phyloP scores from a whole-genome alignment of 2,329 filamentous ascomycete species.

The Periconia macrospinosa region DNA sequence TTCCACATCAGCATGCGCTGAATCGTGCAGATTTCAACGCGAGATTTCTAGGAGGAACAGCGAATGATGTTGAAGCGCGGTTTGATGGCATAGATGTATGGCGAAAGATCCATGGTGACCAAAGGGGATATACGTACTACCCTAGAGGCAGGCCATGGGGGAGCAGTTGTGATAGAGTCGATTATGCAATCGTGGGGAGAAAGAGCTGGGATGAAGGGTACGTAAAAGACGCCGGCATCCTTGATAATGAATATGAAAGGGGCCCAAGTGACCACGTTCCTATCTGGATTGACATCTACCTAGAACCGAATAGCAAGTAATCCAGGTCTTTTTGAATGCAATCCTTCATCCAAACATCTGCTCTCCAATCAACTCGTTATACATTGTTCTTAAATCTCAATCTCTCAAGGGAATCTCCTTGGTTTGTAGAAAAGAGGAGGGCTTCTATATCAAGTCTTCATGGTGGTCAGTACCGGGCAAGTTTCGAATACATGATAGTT shows the following conservation, averaged over 20 bases:
- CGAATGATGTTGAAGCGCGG: constrained; percentile 13
- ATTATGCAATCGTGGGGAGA: constrained; percentile 53
- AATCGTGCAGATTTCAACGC: constrained; percentile 54
- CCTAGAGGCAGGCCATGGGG: constrained; percentile 54
- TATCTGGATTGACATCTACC: constrained; percentile 44
- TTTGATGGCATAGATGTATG: constrained; percentile 51
- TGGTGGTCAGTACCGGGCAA: no score
- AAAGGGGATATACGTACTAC: constrained; percentile 48
- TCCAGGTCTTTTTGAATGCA: no score
- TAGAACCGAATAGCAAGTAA: neutral
- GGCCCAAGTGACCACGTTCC: constrained; percentile 59
- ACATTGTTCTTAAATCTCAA: no score
- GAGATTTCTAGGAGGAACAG: constrained; percentile 46
- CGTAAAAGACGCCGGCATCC: constrained; percentile 44
- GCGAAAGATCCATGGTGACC: constrained; percentile 49
- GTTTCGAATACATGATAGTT: no score
- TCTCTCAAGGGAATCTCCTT: no score
- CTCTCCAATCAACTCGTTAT: no score
- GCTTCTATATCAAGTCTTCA: no score
- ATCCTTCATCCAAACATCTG: no score
- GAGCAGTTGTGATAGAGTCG: constrained; percentile 42
- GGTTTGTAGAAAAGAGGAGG: no score
- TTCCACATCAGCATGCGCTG: constrained; percentile 50
- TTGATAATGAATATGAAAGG: constrained; percentile 48
- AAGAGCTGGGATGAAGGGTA: constrained; percentile 42